A percentile compares a stretch with the other conserved stretches of the same genome.
Conservation (phyloP, 192 early-diverging fungal species). For the Jimgerdemannia flammicorona region DNA sequence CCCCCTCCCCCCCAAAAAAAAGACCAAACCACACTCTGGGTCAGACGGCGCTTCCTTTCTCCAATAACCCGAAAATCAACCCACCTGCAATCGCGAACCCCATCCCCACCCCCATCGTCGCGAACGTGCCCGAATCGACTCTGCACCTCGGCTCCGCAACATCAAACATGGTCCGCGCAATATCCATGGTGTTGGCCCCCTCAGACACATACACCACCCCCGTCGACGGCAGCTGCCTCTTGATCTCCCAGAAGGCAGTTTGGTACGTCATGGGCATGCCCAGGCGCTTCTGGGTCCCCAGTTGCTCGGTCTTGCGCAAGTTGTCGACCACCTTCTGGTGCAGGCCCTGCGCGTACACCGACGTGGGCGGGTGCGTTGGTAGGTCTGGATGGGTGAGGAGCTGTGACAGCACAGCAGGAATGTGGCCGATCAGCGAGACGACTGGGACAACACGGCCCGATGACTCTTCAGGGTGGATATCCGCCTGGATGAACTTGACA, state of each 20-base stretch:
- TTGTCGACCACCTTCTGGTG: slow-evolving; percentile 38
- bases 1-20: too few relatives aligned
- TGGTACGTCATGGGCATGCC: slow-evolving; percentile 60
- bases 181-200: slow-evolving; percentile 81
- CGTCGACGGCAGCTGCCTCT: slow-evolving; percentile 43
- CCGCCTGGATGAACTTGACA: slow-evolving; percentile 70
- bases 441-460: slow-evolving; percentile 47
- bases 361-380: background rate
- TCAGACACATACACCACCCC: slow-evolving; percentile 63
- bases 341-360: slow-evolving; percentile 26
- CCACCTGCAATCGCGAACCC: slow-evolving; percentile 62
- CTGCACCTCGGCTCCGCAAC: slow-evolving; percentile 56
- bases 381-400: slow-evolving; percentile 21
- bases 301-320: slow-evolving; percentile 30
- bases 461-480: slow-evolving; percentile 63
- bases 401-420: slow-evolving; percentile 52
- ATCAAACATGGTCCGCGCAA: slow-evolving; percentile 68
- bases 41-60: too few relatives aligned
- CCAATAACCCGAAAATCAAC: background rate
- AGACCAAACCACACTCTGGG: too few relatives aligned
- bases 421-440: slow-evolving; percentile 56
- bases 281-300: slow-evolving; percentile 32
- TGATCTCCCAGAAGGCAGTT: slow-evolving; percentile 65
- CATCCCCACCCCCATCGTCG: slow-evolving; percentile 81
- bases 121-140: slow-evolving; percentile 70